Conservation (phyloP, 768 basidiomycete species). For the Boletus rubroflammeus region DNA sequence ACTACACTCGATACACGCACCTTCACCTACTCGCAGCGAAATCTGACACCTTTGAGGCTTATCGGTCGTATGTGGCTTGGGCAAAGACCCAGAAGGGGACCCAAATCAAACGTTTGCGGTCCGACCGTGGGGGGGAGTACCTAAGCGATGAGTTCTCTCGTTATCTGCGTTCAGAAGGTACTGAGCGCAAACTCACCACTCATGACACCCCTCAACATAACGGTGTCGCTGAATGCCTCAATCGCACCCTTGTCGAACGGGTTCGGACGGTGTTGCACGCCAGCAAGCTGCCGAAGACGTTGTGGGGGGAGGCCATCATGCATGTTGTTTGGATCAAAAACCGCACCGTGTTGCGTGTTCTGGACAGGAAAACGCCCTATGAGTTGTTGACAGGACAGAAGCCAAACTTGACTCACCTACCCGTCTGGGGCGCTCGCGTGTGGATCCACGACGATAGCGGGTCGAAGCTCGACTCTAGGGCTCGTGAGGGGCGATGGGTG, state of each 20-base stretch:
- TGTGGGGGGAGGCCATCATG: background rate
- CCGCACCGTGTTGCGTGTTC: background rate
- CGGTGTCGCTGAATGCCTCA: too few relatives aligned
- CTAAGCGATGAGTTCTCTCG: background rate
- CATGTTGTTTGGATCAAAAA: background rate
- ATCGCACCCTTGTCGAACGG: too few relatives aligned
- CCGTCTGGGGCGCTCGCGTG: background rate
- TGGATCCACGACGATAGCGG: background rate
- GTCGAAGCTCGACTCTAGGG: background rate
- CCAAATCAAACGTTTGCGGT: background rate
- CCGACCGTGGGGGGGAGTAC: background rate
- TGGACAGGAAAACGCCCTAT: background rate
- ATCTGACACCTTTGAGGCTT: background rate
- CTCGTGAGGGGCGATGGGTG: rapidly evolving
- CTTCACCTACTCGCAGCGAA: background rate
- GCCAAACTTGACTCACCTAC: background rate
- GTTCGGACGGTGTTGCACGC: too few relatives aligned
- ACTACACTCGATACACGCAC: background rate
- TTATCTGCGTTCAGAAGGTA: background rate
- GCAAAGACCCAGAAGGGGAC: too few relatives aligned
- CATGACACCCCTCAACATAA: background rate
- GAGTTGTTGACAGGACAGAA: background rate
- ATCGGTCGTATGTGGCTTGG: background rate
- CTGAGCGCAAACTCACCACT: background rate
- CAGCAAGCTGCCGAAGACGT: background rate